A percentile compares a stretch with the other conserved stretches of the same genome.
Evolutionary conservation across 208 protist genomes (phyloP).

Genomic region (Tritrichomonas foetus): DNA sequence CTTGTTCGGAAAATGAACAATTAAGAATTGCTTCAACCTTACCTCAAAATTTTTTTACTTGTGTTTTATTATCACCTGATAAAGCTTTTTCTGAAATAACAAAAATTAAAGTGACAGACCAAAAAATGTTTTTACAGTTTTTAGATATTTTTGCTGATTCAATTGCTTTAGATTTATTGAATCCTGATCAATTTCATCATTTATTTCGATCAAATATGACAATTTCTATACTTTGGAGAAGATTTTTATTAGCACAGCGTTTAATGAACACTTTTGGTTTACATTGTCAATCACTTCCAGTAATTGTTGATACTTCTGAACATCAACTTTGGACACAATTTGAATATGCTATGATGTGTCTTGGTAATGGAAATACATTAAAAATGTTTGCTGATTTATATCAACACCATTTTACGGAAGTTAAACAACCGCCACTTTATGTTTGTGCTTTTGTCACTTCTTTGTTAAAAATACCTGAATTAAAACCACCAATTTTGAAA

Average conservation of each 20-base stretch:
- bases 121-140: background rate
- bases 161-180: background rate
- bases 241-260: background rate
- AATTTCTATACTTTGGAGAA: background rate
- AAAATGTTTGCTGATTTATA: background rate
- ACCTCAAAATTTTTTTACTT: conserved; percentile 20
- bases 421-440: background rate
- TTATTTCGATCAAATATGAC: background rate
- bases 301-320: background rate
- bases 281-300: background rate
- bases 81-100: background rate
- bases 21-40: background rate
- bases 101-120: background rate
- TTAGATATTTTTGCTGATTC: conserved; percentile 20
- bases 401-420: background rate
- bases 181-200: background rate
- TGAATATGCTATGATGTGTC: background rate
- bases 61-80: background rate
- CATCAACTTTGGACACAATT: conserved; percentile 19
- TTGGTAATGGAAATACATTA: too few relatives aligned
- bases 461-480: too few relatives aligned
- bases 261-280: conserved; percentile 21
- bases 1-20: background rate
- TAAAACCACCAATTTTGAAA: too few relatives aligned
- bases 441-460: background rate